Base-by-base conservation (phyloP, 2,329 filamentous ascomycete genomes). In the Clarireedia sp. region DNA sequence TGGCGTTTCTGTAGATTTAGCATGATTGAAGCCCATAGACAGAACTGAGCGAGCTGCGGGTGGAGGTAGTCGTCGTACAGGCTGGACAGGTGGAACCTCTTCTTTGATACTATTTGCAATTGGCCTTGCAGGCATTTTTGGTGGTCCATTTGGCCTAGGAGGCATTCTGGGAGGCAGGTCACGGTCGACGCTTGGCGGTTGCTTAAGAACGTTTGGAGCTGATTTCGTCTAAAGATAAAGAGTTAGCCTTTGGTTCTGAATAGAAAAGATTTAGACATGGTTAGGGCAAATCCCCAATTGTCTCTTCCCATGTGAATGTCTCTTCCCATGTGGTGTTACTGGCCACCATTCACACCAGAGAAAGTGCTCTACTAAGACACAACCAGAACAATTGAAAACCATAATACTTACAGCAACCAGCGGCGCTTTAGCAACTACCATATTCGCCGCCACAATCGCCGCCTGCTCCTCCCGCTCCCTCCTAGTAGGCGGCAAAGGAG, bases 401-500 rank as follows among this genome's bases (percentile, higher is more conserved):
- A 16, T 21, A n/a, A 48, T 41, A 57, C 37, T 51, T 44, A 40
- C 52, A 41, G 51, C 37, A 41, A 53, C 33, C 9, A 53, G 44
- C 37, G 51, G 43, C 5, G 54, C 26, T 41, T 57, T 59, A 2
- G 74, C 73, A 41, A 10, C 57, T 57, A 54, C 47, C 63, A 60
- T 24, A 83, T 80, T 3, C 6, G 29, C 57, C 56, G 55, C 47
- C 63, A 60, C 29, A 83, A 80, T 3, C 64, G 70, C 57, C 2
- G 75, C 74, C 57, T 58, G 64, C 55, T 66, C 60, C 24, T 85
- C 81, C 2, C 72, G 69, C 56, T 83, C 81, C 43, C 76, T 73
- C 59, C 73, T 74, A 1, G 77, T 74, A 0, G 80, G 81, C 0
- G 81, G 82, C 37, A 85, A 67, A 10, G 77, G 74, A 0, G 81